Evolutionary conservation across 2,329 filamentous ascomycete genomes (phyloP).

Genomic region (Onygena corvina): DNA sequence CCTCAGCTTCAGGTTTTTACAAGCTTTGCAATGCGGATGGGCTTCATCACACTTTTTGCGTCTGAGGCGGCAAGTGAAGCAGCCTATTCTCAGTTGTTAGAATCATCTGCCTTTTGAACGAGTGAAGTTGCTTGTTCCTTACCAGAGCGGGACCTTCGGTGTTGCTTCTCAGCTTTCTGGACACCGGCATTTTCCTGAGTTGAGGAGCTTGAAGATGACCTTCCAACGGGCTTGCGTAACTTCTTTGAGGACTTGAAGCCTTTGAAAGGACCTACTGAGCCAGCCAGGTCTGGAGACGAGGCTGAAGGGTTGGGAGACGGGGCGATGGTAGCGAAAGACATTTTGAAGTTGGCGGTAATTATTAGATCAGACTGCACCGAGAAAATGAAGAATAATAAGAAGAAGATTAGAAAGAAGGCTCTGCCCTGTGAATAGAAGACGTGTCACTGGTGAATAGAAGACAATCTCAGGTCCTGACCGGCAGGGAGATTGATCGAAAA

Average conservation of each 20-base stretch:
- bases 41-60: slow-evolving; percentile 60
- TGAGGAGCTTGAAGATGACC: slow-evolving; percentile 7
- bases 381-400: not conserved
- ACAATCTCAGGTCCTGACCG: slow-evolving; percentile 4
- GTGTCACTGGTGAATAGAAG: not conserved
- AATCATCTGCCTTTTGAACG: not conserved
- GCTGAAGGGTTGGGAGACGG: slow-evolving; percentile 13
- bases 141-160: slow-evolving; percentile 16
- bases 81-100: slow-evolving; percentile 32
- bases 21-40: slow-evolving; percentile 52
- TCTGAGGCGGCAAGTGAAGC: slow-evolving; percentile 55
- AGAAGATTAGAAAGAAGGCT: not conserved
- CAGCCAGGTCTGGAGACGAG: slow-evolving; percentile 10
- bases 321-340: slow-evolving; percentile 17
- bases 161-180: slow-evolving; percentile 12
- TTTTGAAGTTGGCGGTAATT: slow-evolving; percentile 6
- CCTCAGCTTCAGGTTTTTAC: slow-evolving; percentile 60
- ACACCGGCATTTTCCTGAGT: slow-evolving; percentile 7
- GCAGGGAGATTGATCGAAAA: slow-evolving; percentile 6
- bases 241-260: slow-evolving; percentile 11
- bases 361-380: not conserved
- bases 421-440: not conserved
- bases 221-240: slow-evolving; percentile 10
- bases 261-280: slow-evolving; percentile 9
- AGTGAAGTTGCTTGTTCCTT: not conserved